A percentile compares a stretch with the other conserved stretches of the same genome.
Conservation (phyloP, 257 asterid genomes). For the Leptodermis oblonga region DNA sequence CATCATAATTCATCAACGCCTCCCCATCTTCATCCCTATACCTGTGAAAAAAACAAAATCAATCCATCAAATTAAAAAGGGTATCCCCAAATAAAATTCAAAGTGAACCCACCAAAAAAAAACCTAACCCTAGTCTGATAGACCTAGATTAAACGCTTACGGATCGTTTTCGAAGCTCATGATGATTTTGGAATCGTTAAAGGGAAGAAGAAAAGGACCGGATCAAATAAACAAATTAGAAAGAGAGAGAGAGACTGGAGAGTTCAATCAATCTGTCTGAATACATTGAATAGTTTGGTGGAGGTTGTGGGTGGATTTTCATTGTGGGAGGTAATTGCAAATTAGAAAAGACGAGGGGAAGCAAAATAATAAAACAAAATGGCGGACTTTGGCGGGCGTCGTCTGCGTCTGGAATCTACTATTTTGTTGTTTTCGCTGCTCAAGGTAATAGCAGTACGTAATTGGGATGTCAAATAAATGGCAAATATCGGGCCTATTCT, state of each 20-base stretch:
- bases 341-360: slow-evolving; percentile 6
- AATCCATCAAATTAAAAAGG: background rate
- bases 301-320: background rate
- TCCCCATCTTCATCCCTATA: slow-evolving; percentile 90
- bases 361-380: background rate
- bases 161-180: slow-evolving; percentile 67
- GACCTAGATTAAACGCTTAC: slow-evolving; percentile 33
- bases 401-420: too few species aligned
- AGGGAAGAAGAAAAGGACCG: background rate
- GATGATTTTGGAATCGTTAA: background rate
- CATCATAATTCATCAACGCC: slow-evolving; percentile 84
- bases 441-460: too few species aligned
- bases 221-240: background rate
- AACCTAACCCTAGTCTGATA: slow-evolving; percentile 23
- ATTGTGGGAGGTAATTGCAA: background rate
- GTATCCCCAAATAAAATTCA: background rate
- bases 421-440: too few species aligned
- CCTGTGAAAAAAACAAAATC: slow-evolving; percentile 30
- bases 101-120: slow-evolving; percentile 5
- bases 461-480: too few species aligned
- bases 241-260: background rate
- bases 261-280: background rate
- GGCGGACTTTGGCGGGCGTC: too few species aligned
- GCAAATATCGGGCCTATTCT: too few species aligned
- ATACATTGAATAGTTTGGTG: background rate